These are phyloP conservation scores for Verticillium tricorpus DNA, from an alignment of 2,329 filamentous ascomycete genomes.

Conservation along the genomic window DNA sequence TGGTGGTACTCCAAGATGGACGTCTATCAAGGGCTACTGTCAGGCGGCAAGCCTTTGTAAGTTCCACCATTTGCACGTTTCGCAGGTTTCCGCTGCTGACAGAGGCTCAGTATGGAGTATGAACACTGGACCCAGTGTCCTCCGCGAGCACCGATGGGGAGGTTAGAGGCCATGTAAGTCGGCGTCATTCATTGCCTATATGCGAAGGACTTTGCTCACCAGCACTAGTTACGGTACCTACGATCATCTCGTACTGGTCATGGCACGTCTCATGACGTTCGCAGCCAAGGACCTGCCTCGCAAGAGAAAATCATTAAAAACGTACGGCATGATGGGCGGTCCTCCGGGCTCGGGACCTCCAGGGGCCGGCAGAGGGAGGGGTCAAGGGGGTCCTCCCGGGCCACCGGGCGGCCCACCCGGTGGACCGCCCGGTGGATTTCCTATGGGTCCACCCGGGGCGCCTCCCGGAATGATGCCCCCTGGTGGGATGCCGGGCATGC, in stretches of 20 bases:
- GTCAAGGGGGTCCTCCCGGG: conserved; percentile 33
- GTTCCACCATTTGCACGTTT: conserved; percentile 29
- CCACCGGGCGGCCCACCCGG: conserved; percentile 23
- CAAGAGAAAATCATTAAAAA: conserved; percentile 65
- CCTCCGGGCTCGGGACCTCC: neutral
- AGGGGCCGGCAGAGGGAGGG: neutral
- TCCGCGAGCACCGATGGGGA: conserved; percentile 75
- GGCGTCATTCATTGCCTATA: neutral
- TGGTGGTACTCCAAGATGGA: conserved; percentile 98
- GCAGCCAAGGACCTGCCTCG: conserved; percentile 70
- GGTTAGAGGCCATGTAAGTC: conserved; percentile 65
- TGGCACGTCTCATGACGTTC: conserved; percentile 77
- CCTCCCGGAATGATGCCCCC: conserved; percentile 8
- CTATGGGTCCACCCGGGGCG: conserved; percentile 3
- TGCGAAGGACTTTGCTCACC: conserved; percentile 17
- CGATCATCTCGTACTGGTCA: conserved; percentile 79
- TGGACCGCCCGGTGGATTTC: conserved; percentile 19
- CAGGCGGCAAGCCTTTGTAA: conserved; percentile 81
- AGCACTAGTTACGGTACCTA: conserved; percentile 73
- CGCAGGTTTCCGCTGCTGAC: neutral
- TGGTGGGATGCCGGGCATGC: neutral
- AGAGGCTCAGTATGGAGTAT: conserved; percentile 64
- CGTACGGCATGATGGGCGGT: conserved; percentile 35
- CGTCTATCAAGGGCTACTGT: conserved; percentile 83
- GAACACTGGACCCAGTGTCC: conserved; percentile 81